Base-by-base conservation (phyloP, 176 grass and related monocot species). In the Avena sativa region DNA sequence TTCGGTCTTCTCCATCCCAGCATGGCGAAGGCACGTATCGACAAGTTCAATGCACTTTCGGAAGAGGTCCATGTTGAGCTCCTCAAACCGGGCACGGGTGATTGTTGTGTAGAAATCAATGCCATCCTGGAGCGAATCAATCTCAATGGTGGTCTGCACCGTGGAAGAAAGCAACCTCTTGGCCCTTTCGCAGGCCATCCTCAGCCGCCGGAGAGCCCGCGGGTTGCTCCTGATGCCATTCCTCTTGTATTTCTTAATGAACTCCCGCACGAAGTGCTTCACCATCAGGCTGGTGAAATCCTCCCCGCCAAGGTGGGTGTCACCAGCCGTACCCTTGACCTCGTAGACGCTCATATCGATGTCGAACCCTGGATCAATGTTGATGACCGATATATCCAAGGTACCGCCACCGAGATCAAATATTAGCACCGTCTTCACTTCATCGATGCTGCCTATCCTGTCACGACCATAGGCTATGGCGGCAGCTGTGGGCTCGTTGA, bases 11-110 rank as follows among this genome's bases (percentile, higher is more conserved):
- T 64, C 61, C 21, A 64, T 64, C 61, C n/a, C 4, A 9, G 23
- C 61, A n/a, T 64, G 8, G 3, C 10, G 4, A 3, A 64, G 61
- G 10, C 10, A 64, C 23, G 28, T 64, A 23, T 28, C 61, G 2
- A 64, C 61, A 0, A 9, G 61, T 0, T 26, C 61, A 0, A 97
- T 94, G 89, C 95, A 97, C 79, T 83, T 89, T 4, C 87, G n/a
- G 86, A 97, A 94, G 11, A 97, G 86, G 76, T 97, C 90, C 92
- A 94, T 94, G 95, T 91, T 92, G 23, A 97, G 74, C 85, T 91
- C 92, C 91, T 97, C 92, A 40, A 97, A 97, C 11, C 92, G 32
- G 6, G 91, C 95, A 0, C 95, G 89, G 0, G 92, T 94, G 56
- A 97, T 92, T 23, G 61, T 64, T 1, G 23, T 12, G 61, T 64